phyloP scores from a whole-genome alignment of 495 filamentous ascomycete species.

The Xylaria palmicola region DNA sequence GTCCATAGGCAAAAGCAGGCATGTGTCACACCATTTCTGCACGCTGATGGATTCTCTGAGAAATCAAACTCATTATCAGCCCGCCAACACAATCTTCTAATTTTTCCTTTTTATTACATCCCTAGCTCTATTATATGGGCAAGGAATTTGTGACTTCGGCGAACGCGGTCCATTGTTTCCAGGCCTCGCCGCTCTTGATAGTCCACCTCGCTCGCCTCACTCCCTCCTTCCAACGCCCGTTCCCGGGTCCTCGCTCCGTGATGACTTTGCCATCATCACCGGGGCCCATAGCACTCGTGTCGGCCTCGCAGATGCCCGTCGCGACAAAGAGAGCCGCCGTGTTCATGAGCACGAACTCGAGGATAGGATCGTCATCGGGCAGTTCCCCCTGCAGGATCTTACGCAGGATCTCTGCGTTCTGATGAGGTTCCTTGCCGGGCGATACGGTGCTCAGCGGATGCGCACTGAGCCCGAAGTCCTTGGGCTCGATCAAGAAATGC shows the following conservation, averaged over 20 bases:
- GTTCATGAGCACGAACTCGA: slow-evolving; percentile 93
- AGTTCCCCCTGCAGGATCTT: slow-evolving; percentile 72
- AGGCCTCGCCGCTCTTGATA: slow-evolving; percentile 75
- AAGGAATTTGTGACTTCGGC: slow-evolving; percentile 55
- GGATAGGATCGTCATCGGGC: slow-evolving; percentile 72
- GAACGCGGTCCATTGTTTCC: slow-evolving; percentile 69
- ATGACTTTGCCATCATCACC: slow-evolving; percentile 69
- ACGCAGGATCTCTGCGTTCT: slow-evolving; percentile 84
- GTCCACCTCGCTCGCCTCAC: slow-evolving; percentile 81
- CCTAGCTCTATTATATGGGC: slow-evolving; percentile 15
- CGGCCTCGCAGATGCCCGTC: slow-evolving; percentile 80
- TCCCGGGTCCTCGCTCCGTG: slow-evolving; percentile 75
- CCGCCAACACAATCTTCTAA: background rate
- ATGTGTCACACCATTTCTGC: background rate
- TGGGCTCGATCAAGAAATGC: slow-evolving; percentile 70
- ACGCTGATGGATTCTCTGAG: background rate
- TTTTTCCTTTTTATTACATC: background rate
- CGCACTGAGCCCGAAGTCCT: slow-evolving; percentile 77
- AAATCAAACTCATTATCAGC: background rate
- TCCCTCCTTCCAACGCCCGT: slow-evolving; percentile 89
- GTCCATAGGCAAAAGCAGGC: too few relatives aligned
- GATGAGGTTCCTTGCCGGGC: slow-evolving; percentile 77
- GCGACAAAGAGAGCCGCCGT: slow-evolving; percentile 83
- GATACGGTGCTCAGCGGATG: slow-evolving; percentile 76
- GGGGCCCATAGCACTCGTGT: slow-evolving; percentile 68